Evolutionary conservation across 768 basidiomycete species (phyloP).

Genomic region (Rhizopogon roseolus): DNA sequence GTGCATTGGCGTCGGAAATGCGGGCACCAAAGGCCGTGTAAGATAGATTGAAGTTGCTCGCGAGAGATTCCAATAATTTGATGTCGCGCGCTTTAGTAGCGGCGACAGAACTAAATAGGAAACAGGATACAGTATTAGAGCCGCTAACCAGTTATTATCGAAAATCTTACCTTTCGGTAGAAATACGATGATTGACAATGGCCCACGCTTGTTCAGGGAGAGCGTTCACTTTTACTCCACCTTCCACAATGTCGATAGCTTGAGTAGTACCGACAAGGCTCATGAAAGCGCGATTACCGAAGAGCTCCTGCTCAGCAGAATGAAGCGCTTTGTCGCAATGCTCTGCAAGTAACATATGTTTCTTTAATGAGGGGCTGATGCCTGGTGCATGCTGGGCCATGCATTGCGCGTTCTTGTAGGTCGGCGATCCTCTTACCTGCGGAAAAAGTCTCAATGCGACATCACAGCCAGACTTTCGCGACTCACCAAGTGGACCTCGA

Average conservation of each 20-base stretch:
- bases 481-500: slow-evolving; percentile 43
- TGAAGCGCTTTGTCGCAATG: slow-evolving; percentile 7
- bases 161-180: slow-evolving; percentile 45
- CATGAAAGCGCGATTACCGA: slow-evolving; percentile 17
- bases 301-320: slow-evolving; percentile 1
- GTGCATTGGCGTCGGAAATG: slow-evolving; percentile 28
- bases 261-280: slow-evolving; percentile 67
- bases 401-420: slow-evolving; percentile 62
- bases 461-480: slow-evolving; percentile 11
- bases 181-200: slow-evolving; percentile 69
- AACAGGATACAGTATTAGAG: background rate
- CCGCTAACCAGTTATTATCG: background rate
- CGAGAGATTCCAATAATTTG: slow-evolving; percentile 38
- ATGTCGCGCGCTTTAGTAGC: slow-evolving; percentile 42
- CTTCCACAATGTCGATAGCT: slow-evolving; percentile 68
- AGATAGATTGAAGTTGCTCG: slow-evolving; percentile 50
- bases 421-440: slow-evolving; percentile 53
- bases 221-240: slow-evolving; percentile 72
- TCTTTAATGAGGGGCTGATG: slow-evolving; percentile 43
- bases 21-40: slow-evolving; percentile 50
- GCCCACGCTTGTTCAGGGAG: slow-evolving; percentile 72
- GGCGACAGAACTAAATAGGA: slow-evolving; percentile 27
- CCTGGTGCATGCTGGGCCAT: slow-evolving; percentile 55
- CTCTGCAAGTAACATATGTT: slow-evolving; percentile 34
- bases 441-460: background rate